phyloP scores from a whole-genome alignment of 108 stramenopile genomes.

The Hondaea fermentalgiana region DNA sequence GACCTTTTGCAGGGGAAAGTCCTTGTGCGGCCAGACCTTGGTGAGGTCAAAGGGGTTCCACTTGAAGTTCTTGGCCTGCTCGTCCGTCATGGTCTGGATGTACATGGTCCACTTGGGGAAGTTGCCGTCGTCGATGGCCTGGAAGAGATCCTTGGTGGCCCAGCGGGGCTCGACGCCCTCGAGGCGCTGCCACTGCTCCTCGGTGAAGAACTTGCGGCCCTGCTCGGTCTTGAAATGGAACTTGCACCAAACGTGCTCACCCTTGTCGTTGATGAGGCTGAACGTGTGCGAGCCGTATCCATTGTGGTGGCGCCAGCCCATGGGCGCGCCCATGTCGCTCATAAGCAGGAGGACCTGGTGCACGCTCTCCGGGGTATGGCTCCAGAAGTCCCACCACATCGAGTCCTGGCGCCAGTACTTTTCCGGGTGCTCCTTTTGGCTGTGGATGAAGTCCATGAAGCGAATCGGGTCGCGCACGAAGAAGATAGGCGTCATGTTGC shows the following conservation, averaged over 20 bases:
- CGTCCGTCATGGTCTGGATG: slow-evolving; percentile 46
- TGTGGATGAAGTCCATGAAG: slow-evolving; percentile 64
- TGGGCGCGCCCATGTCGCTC: slow-evolving; percentile 53
- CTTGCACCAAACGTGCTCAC: slow-evolving; percentile 55
- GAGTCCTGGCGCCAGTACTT: slow-evolving; percentile 55
- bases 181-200: slow-evolving; percentile 29
- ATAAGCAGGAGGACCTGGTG: slow-evolving; percentile 58
- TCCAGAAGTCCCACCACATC: slow-evolving; percentile 65
- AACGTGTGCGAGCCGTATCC: slow-evolving; percentile 65
- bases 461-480: slow-evolving; percentile 62
- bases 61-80: slow-evolving; percentile 34
- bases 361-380: slow-evolving; percentile 52
- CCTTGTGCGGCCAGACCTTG: slow-evolving; percentile 60
- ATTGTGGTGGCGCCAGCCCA: slow-evolving; percentile 56
- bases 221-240: slow-evolving; percentile 68
- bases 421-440: slow-evolving; percentile 60
- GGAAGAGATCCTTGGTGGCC: slow-evolving; percentile 59
- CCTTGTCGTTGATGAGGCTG: slow-evolving; percentile 54
- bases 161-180: slow-evolving; percentile 53
- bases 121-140: slow-evolving; percentile 51
- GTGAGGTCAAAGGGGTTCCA: slow-evolving; percentile 65
- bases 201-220: slow-evolving; percentile 53
- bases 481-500: slow-evolving; percentile 66
- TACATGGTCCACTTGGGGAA: slow-evolving; percentile 52
- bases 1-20: slow-evolving; percentile 54